Evolutionary conservation across 2,329 filamentous ascomycete species (phyloP).

Genomic region (Fusarium sp.): DNA sequence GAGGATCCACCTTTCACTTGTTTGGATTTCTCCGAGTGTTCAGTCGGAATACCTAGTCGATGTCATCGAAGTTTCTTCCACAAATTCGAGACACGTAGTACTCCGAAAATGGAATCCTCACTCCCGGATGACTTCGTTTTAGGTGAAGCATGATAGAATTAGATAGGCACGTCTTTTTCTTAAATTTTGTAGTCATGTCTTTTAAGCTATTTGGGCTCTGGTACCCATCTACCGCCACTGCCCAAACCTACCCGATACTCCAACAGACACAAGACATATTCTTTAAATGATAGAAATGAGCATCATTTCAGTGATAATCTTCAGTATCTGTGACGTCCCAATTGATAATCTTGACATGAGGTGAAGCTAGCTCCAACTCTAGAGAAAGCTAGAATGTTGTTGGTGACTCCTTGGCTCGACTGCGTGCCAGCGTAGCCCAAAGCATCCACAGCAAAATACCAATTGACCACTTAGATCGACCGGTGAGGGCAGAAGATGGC

Average conservation of each 20-base stretch:
- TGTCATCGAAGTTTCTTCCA: not conserved
- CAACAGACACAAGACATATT: too few species aligned
- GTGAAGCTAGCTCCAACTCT: constrained; percentile 2
- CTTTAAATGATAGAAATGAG: too few species aligned
- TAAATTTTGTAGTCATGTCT: too few species aligned
- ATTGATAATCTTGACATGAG: not conserved
- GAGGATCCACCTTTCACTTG: constrained; percentile 1
- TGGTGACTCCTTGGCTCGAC: not conserved
- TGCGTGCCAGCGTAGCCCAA: not conserved
- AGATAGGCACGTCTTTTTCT: not conserved
- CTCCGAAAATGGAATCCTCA: constrained; percentile 16
- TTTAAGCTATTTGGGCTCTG: not conserved
- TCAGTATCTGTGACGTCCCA: not conserved
- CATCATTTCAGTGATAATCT: too few species aligned
- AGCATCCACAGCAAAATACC: constrained; percentile 5
- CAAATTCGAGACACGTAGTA: not conserved
- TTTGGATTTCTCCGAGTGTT: constrained; percentile 8
- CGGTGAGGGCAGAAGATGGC: constrained; percentile 34
- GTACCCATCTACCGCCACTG: too few species aligned
- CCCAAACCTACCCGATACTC: too few species aligned
- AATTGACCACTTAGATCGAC: constrained; percentile 27
- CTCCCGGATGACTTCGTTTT: not conserved
- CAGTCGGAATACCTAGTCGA: too few species aligned
- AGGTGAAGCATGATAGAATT: not conserved
- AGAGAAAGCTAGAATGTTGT: not conserved